These are phyloP conservation scores for Panicum virgatum DNA, from an alignment of 202 grass and related monocot genomes.

Conservation along the genomic window DNA sequence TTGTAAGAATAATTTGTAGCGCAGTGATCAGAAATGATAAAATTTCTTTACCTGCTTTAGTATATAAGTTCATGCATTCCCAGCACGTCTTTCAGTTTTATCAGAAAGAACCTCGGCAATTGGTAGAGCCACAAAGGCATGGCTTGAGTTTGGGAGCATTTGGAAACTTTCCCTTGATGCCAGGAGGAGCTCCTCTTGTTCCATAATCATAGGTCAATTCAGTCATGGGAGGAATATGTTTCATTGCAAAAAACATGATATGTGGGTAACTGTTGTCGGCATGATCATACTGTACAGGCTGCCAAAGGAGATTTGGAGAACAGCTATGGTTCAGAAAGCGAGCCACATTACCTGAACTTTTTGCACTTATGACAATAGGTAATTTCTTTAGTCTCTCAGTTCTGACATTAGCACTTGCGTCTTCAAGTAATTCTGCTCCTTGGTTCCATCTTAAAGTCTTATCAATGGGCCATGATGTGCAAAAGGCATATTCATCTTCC, in stretches of 20 bases:
- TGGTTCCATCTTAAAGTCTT: slow-evolving; percentile 61
- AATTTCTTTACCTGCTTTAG: slow-evolving; percentile 1
- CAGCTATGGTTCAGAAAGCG: slow-evolving; percentile 87
- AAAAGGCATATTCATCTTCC: slow-evolving; percentile 59
- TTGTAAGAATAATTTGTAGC: neutral
- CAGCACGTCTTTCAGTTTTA: neutral
- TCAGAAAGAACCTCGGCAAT: slow-evolving; percentile 47
- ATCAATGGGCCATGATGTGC: neutral
- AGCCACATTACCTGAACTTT: slow-evolving; percentile 60
- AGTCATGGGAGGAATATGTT: slow-evolving; percentile 74
- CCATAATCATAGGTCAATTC: slow-evolving; percentile 75
- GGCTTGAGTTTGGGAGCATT: slow-evolving; percentile 24
- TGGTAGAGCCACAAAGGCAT: slow-evolving; percentile 46
- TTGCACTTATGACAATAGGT: slow-evolving; percentile 50
- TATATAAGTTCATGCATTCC: neutral
- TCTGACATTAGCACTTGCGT: neutral
- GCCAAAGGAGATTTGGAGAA: slow-evolving; percentile 74
- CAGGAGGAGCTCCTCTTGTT: slow-evolving; percentile 23
- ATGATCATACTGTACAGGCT: slow-evolving; percentile 57
- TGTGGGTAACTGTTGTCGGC: slow-evolving; percentile 40
- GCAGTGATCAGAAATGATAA: neutral
- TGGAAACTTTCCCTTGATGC: neutral
- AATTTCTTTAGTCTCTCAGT: slow-evolving; percentile 21
- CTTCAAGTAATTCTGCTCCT: slow-evolving; percentile 57
- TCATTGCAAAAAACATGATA: slow-evolving; percentile 68